These are phyloP conservation scores for Ustilaginoidea virens DNA, from an alignment of 2,329 filamentous ascomycete genomes.

Conservation along the genomic window DNA sequence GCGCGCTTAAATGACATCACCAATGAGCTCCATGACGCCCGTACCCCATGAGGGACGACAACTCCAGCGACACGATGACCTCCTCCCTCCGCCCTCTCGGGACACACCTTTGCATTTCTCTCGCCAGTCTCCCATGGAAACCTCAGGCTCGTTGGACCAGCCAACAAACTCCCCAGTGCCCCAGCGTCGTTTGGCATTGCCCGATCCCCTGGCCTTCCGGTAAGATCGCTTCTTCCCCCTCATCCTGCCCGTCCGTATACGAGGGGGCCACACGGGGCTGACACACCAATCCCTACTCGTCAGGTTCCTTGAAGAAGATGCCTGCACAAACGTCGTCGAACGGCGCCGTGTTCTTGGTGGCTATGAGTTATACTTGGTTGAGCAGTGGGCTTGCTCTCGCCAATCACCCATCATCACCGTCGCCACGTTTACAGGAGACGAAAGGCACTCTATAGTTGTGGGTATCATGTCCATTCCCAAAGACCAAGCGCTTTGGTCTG, in stretches of 20 bases:
- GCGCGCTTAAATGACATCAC: constrained; percentile 5
- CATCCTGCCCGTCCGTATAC: not conserved
- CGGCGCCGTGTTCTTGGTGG: constrained; percentile 55
- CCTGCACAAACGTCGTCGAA: constrained; percentile 58
- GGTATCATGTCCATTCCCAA: constrained; percentile 69
- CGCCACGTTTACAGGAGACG: constrained; percentile 82
- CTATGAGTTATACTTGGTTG: constrained; percentile 87
- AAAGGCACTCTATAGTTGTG: constrained; percentile 60
- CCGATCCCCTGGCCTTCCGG: constrained; percentile 43
- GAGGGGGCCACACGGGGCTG: constrained; percentile 2
- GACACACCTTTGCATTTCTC: not conserved
- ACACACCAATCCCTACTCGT: not conserved
- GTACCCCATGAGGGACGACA: constrained; percentile 4
- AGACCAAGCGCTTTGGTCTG: constrained; percentile 68
- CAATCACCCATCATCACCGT: constrained; percentile 83
- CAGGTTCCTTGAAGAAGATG: constrained; percentile 75
- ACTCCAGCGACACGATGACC: constrained; percentile 5
- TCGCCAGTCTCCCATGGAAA: constrained; percentile 3
- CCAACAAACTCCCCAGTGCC: constrained; percentile 12
- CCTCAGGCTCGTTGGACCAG: not conserved
- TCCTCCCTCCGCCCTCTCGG: not conserved
- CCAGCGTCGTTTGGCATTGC: constrained; percentile 36
- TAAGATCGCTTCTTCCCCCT: constrained; percentile 13
- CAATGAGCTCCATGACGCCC: constrained; percentile 4
- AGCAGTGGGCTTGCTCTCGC: constrained; percentile 94